Base-by-base conservation (phyloP, 2,329 filamentous ascomycete genomes). In the Blastomyces silverae region DNA sequence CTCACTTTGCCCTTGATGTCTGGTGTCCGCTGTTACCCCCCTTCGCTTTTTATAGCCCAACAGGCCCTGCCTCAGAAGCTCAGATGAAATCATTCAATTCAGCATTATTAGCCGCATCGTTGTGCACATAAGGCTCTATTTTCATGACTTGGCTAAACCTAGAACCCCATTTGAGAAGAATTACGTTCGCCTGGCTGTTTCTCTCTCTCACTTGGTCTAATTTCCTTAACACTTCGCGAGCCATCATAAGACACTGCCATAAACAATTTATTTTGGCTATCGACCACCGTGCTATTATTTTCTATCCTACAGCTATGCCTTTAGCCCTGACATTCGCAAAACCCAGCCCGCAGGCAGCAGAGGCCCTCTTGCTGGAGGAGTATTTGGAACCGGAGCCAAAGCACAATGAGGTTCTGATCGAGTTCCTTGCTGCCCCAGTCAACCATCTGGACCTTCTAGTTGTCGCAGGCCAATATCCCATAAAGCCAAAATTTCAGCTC, bases 371-470 rank as follows among this genome's bases (percentile, higher is more conserved):
- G 37, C n/a, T 58, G 37, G 37, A 58, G n/a, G 20, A 58, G 3
- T 58, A 58, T 17, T 10, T 6, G n/a, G 5, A 22, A 22, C 37
- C n/a, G n/a, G 56, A 58, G 37, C 56, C 56, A 25, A 42, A 58
- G 13, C 17, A 25, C 5, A 28, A 58, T 42, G 56, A 58, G 13
- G 56, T 61, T 31, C 28, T 67, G 10, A 57, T 71, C 58, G 59
- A 64, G 52, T 70, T 70, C 60, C 67, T 70, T 48, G 66, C 65
- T 42, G 65, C 69, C 4, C 69, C 70, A 2, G 68, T 71, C 64
- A 71, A 70, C 68, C 68, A 69, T 20, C 68, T 67, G 52, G 70
- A 71, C 67, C 25, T 70, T n/a, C 48, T 70, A 42, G 68, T 69
- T 31, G 63, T 71, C 25, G 64, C 67, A 3, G 70, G 67, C n/a